Evolutionary conservation across 345 rosid species (phyloP).

Genomic region (Lagerstroemia speciosa): DNA sequence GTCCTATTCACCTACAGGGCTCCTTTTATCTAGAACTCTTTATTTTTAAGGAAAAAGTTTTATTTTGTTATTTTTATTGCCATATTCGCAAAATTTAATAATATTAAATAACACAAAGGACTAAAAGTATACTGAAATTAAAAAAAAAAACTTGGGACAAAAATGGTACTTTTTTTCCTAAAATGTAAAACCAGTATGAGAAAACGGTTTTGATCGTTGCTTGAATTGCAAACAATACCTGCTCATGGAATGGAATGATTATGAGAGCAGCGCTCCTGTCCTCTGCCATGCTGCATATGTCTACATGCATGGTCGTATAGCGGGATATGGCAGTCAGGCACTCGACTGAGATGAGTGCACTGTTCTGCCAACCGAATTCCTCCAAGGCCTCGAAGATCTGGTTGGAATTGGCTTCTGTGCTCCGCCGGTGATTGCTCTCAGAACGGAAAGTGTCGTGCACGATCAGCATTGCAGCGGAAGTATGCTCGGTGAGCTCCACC

Average conservation of each 20-base stretch:
- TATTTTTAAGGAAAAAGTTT: too few species aligned
- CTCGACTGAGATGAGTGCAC: slow-evolving; percentile 18
- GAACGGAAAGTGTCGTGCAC: slow-evolving; percentile 29
- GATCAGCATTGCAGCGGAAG: slow-evolving; percentile 43
- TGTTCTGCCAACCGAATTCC: slow-evolving; percentile 18
- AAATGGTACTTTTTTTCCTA: too few species aligned
- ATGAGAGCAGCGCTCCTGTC: slow-evolving; percentile 43
- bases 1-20: too few species aligned
- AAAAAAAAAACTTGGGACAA: too few species aligned
- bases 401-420: slow-evolving; percentile 21
- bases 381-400: slow-evolving; percentile 27
- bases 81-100: too few species aligned
- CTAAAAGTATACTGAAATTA: too few species aligned
- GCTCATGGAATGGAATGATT: slow-evolving; percentile 48
- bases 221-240: too few species aligned
- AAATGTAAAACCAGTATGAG: too few species aligned
- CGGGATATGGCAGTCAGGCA: slow-evolving; percentile 49
- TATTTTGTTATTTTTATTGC: too few species aligned
- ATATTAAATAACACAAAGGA: too few species aligned
- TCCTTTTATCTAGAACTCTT: too few species aligned
- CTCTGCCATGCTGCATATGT: slow-evolving; percentile 47
- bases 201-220: too few species aligned
- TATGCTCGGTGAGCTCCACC: slow-evolving; percentile 33
- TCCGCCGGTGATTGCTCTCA: slow-evolving; percentile 5
- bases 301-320: slow-evolving; percentile 53